These are phyloP conservation scores for Ustilago sp. DNA, from an alignment of 1,284 basidiomycete genomes.

Conservation along the genomic window DNA sequence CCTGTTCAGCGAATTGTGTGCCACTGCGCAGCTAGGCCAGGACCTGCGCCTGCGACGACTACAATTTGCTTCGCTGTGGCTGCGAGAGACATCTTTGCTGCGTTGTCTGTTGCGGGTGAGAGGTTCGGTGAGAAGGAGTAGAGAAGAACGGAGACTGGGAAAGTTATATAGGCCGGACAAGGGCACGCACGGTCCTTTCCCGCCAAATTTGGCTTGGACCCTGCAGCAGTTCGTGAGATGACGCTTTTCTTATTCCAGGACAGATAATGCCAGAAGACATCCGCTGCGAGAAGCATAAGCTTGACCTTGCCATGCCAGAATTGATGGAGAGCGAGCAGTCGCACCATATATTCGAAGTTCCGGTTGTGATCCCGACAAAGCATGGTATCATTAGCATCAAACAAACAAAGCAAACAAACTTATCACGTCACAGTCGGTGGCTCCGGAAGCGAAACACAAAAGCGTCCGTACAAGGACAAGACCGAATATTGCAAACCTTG, in stretches of 20 bases:
- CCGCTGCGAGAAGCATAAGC: background rate
- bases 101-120: background rate
- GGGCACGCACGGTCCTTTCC: conserved; percentile 6
- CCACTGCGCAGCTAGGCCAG: conserved; percentile 41
- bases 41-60: conserved; percentile 38
- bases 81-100: conserved; percentile 10
- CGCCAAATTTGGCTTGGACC: conserved; percentile 4
- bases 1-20: conserved; percentile 37
- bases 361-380: background rate
- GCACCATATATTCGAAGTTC: background rate
- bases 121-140: background rate
- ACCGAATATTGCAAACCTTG: conserved; percentile 43
- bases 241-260: conserved; percentile 8
- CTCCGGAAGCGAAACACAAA: conserved; percentile 39
- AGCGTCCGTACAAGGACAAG: conserved; percentile 50
- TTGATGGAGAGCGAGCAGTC: background rate
- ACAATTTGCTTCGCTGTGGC: conserved; percentile 46
- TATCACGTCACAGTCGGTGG: conserved; percentile 24
- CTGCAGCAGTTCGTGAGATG: conserved; percentile 15
- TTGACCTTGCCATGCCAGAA: background rate
- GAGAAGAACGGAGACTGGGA: background rate
- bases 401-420: background rate
- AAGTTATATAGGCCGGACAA: conserved; percentile 19
- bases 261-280: conserved; percentile 9
- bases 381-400: conserved; percentile 3